Evolutionary conservation across 2,329 filamentous ascomycete species (phyloP).

Genomic region (Pestalotiopsis sp.): DNA sequence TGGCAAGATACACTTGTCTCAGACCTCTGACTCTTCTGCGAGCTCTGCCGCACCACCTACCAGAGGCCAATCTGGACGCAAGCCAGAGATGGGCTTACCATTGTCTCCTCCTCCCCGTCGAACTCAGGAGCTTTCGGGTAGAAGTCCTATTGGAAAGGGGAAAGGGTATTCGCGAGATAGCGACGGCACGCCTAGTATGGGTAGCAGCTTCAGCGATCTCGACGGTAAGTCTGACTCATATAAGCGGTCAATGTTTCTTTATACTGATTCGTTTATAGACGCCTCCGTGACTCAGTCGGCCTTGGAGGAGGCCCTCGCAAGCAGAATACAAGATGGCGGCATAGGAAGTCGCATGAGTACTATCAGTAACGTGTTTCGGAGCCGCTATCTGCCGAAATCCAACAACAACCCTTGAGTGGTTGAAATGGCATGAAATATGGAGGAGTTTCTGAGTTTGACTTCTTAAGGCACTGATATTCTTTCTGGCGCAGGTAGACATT

Average conservation of each 20-base stretch:
- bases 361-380: slow-evolving; percentile 67
- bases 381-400: slow-evolving; percentile 54
- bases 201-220: slow-evolving; percentile 84
- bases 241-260: slow-evolving; percentile 13
- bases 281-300: slow-evolving; percentile 81
- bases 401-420: slow-evolving; percentile 12
- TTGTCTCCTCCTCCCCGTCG: slow-evolving; percentile 64
- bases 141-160: slow-evolving; percentile 54
- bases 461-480: not conserved
- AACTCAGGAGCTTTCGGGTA: slow-evolving; percentile 58
- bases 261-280: slow-evolving; percentile 49
- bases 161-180: slow-evolving; percentile 62
- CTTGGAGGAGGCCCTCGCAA: slow-evolving; percentile 76
- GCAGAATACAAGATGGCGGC: slow-evolving; percentile 66
- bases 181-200: slow-evolving; percentile 78
- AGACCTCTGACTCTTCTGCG: slow-evolving; percentile 66
- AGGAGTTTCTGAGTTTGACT: not conserved
- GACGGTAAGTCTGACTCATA: slow-evolving; percentile 57
- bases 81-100: slow-evolving; percentile 43
- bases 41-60: slow-evolving; percentile 50
- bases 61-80: slow-evolving; percentile 32
- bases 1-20: slow-evolving; percentile 46
- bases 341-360: slow-evolving; percentile 68
- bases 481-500: not conserved
- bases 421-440: not conserved